Conservation (phyloP, 2,329 filamentous ascomycete genomes). For the Coniochaeta sp. region DNA sequence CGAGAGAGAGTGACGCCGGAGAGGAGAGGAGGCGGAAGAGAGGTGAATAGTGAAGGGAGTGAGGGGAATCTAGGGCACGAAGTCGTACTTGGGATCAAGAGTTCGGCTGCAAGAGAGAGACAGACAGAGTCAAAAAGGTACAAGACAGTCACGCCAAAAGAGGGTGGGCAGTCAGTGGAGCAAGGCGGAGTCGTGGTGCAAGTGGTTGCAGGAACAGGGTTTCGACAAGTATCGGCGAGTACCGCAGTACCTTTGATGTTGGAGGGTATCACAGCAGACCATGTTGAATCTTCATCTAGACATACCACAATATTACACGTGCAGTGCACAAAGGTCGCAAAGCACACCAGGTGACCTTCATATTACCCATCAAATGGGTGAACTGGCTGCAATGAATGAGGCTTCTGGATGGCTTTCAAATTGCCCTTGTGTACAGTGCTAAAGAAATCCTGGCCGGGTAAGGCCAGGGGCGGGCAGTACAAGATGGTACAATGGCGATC, state of each 20-base stretch:
- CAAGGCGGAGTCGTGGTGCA: neutral
- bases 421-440: too few species aligned
- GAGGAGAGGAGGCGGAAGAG: neutral
- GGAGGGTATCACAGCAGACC: neutral
- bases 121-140: neutral
- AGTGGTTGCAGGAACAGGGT: slow-evolving; percentile 1
- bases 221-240: neutral
- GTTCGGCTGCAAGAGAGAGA: neutral
- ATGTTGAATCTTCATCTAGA: too few species aligned
- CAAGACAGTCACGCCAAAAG: neutral
- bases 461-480: neutral
- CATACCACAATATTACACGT: too few species aligned
- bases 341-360: neutral
- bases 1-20: neutral
- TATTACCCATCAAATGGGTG: neutral
- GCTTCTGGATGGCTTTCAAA: neutral
- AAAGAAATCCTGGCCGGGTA: neutral
- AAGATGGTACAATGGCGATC: neutral
- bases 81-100: neutral
- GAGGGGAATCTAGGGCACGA: neutral
- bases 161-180: neutral
- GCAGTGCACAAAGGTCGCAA: too few species aligned
- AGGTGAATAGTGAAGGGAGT: neutral
- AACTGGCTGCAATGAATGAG: neutral
- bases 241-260: neutral